A percentile compares a stretch with the other conserved stretches of the same genome.
Evolutionary conservation across 2,329 filamentous ascomycete genomes (phyloP).

Genomic region (Proliferodiscus dingleyae): DNA sequence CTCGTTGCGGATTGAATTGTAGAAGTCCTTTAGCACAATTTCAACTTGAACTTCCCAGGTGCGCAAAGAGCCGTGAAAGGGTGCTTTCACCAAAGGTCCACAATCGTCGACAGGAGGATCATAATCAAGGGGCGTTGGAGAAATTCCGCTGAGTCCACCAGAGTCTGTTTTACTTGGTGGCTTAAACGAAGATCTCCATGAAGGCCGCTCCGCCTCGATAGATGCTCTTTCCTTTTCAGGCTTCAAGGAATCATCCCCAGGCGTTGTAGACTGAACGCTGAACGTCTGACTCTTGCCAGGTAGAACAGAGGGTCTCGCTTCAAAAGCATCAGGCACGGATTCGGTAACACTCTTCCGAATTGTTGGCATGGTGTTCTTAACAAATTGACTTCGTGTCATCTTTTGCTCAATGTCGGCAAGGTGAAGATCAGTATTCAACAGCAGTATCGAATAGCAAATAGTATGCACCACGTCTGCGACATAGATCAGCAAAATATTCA

Average conservation of each 20-base stretch:
- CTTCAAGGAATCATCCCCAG: conserved; percentile 13
- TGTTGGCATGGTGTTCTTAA: conserved; percentile 93
- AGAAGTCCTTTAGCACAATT: conserved; percentile 86
- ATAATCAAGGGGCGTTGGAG: conserved; percentile 32
- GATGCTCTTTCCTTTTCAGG: conserved; percentile 26
- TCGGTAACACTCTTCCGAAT: conserved; percentile 73
- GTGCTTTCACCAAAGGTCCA: conserved; percentile 71
- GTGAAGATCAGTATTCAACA: conserved; percentile 94
- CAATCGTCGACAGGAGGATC: conserved; percentile 47
- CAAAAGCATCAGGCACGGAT: conserved; percentile 62
- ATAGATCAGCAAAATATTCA: conserved; percentile 10
- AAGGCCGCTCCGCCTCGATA: conserved; percentile 30
- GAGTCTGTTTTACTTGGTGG: conserved; percentile 23
- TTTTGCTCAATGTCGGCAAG: conserved; percentile 91
- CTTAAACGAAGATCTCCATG: conserved; percentile 31
- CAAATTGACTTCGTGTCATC: conserved; percentile 92
- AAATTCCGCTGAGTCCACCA: conserved; percentile 35
- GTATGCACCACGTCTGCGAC: conserved; percentile 83
- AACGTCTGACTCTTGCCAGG: conserved; percentile 33
- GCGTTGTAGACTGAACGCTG: conserved; percentile 16
- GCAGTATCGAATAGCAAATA: conserved; percentile 90
- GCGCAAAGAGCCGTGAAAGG: conserved; percentile 69
- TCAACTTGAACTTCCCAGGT: conserved; percentile 90
- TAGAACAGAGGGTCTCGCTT: conserved; percentile 48
- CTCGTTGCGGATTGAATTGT: conserved; percentile 80